phyloP scores from a whole-genome alignment of 2,329 filamentous ascomycete species.

The Aureobasidium sp. region DNA sequence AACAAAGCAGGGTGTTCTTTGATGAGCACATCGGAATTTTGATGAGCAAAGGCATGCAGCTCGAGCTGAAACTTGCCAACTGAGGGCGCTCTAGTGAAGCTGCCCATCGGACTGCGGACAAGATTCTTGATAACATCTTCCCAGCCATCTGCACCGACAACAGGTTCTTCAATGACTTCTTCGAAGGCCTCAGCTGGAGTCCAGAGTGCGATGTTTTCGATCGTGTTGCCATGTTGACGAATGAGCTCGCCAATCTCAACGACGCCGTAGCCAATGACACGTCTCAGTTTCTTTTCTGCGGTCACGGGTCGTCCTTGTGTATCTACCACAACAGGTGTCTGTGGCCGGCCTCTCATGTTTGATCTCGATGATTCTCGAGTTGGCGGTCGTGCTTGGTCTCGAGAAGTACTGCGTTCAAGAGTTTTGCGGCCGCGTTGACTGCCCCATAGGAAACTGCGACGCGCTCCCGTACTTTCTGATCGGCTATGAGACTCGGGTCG shows the following conservation, averaged over 20 bases:
- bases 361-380: slow-evolving; percentile 11
- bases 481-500: neutral
- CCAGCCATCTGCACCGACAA: slow-evolving; percentile 52
- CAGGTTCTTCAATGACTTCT: slow-evolving; percentile 1
- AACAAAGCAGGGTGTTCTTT: slow-evolving; percentile 81
- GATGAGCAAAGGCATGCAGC: slow-evolving; percentile 66
- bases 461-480: slow-evolving; percentile 23
- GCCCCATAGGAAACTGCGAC: slow-evolving; percentile 54
- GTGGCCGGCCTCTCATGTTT: slow-evolving; percentile 12
- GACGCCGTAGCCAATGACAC: slow-evolving; percentile 68
- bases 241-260: slow-evolving; percentile 62
- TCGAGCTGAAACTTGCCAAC: slow-evolving; percentile 56
- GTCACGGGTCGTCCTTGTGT: neutral
- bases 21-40: slow-evolving; percentile 72
- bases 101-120: slow-evolving; percentile 63
- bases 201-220: slow-evolving; percentile 13
- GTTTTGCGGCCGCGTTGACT: slow-evolving; percentile 48
- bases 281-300: slow-evolving; percentile 46
- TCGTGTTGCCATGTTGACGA: slow-evolving; percentile 7
- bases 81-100: slow-evolving; percentile 42
- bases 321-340: neutral
- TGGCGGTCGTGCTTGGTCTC: neutral
- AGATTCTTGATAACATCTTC: slow-evolving; percentile 65
- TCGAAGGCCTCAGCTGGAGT: slow-evolving; percentile 13
- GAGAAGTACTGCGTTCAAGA: neutral